Conservation (phyloP, 805 yeast genomes). For the Torulaspora quercuum region DNA sequence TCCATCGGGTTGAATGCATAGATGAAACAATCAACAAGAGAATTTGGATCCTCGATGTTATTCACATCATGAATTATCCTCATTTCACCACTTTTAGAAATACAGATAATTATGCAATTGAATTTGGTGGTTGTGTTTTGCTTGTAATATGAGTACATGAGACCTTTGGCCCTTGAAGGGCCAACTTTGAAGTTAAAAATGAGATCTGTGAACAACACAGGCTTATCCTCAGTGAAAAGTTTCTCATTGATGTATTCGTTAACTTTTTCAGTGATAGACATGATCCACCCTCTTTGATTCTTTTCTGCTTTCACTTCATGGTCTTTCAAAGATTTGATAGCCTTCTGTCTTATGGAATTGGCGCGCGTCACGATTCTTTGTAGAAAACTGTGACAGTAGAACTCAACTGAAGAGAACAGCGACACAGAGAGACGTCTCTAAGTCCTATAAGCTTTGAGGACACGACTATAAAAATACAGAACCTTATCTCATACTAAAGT, state of each 20-base stretch:
- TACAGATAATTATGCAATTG: constrained; percentile 30
- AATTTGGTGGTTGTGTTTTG: constrained; percentile 25
- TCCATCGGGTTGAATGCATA: constrained; percentile 36
- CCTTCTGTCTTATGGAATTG: not conserved
- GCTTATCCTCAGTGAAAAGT: constrained; percentile 27
- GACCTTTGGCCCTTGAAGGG: constrained; percentile 28
- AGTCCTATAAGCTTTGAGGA: no score
- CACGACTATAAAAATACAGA: no score
- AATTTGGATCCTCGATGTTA: constrained; percentile 16
- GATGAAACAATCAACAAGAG: constrained; percentile 32
- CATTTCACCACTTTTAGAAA: constrained; percentile 21
- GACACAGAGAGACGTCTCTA: no score
- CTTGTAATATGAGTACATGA: constrained; percentile 32
- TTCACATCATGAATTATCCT: constrained; percentile 25
- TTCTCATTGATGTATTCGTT: constrained; percentile 23
- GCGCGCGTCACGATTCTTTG: constrained; percentile 5
- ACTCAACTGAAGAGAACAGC: not conserved
- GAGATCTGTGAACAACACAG: constrained; percentile 33
- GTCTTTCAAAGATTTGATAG: not conserved
- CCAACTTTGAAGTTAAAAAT: constrained; percentile 25
- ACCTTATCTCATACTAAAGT: no score
- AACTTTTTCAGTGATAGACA: constrained; percentile 11
- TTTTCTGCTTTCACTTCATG: constrained; percentile 1
- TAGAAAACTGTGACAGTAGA: not conserved
- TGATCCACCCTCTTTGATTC: not conserved